Evolutionary conservation across 768 basidiomycete species (phyloP), one percentile per base, ranked within the genome.

Genomic region (Erythrobasidium yunnanense): DNA sequence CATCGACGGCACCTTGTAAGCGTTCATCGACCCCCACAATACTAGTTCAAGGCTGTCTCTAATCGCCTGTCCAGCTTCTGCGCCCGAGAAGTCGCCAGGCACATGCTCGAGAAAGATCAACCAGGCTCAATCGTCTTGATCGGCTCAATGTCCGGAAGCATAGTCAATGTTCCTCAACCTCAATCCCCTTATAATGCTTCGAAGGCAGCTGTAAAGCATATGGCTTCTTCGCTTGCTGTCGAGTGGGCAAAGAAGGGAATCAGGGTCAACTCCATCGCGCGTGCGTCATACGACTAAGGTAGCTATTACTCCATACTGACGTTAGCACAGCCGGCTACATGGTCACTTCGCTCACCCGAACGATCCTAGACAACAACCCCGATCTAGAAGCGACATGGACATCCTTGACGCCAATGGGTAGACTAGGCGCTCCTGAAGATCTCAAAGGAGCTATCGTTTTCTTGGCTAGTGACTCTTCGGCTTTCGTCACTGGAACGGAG

Each of bases 131-230:
- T 38, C 67, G 65, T 18, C 51, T 81, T 97, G 60, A 83, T 97
- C 65, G 83, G 87, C 4, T 88, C 87, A 72, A 95, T 96, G 90
- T 88, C 87, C 73, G 89, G 89, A 35, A 85, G 83, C 74, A 84
- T 92, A 68, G 81, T 92, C 75, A 92, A 92, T 75, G 82, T 88
- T 60, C 91, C 92, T 46, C 91, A 90, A 83, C 83, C 82, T 45
- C 93, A 97, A 81, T 87, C 88, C 2, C 90, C 92, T 0, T 97
- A 97, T 76, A 97, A 96, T 76, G 87, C 88, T 7, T 92, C 90
- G 20, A 96, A 92, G 79, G 89, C 89, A 34, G 88, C 91, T 52
- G 91, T 96, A 33, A 86, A 87, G 71, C 92, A 96, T 73, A 88
- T 96, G 88, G 90, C 90, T 13, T 80, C 87, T 1, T 88, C 86